phyloP scores from a whole-genome alignment of 2,329 filamentous ascomycete species.

The Nannizziopsis barbatae region DNA sequence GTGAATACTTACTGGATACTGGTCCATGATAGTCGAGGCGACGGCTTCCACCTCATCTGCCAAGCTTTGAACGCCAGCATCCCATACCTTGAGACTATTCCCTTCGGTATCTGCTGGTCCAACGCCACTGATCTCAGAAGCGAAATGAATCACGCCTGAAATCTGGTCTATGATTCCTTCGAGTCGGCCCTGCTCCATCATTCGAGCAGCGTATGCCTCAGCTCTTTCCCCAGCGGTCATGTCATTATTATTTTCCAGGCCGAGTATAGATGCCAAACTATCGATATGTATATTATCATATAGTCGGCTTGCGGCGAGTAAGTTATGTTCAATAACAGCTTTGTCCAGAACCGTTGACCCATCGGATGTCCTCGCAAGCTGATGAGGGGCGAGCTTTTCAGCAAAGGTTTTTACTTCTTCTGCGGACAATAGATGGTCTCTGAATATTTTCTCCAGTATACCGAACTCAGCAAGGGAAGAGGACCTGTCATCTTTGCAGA shows the following conservation, averaged over 20 bases:
- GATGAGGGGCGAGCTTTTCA: constrained; percentile 67
- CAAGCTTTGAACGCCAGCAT: constrained; percentile 72
- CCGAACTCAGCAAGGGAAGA: constrained; percentile 59
- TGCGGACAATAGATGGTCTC: constrained; percentile 70
- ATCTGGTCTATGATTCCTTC: constrained; percentile 91
- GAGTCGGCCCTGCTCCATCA: constrained; percentile 90
- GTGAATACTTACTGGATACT: constrained; percentile 55
- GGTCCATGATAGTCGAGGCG: constrained; percentile 65
- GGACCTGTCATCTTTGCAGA: constrained; percentile 89
- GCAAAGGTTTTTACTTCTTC: constrained; percentile 83
- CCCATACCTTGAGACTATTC: constrained; percentile 72
- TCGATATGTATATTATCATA: constrained; percentile 69
- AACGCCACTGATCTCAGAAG: constrained; percentile 56
- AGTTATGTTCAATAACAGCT: constrained; percentile 91
- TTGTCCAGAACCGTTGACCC: constrained; percentile 86
- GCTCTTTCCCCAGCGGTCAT: constrained; percentile 55
- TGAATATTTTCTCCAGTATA: constrained; percentile 95
- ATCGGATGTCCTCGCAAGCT: constrained; percentile 79
- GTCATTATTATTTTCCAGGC: constrained; percentile 47
- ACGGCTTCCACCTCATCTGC: constrained; percentile 85
- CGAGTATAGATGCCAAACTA: constrained; percentile 64
- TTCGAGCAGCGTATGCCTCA: constrained; percentile 81
- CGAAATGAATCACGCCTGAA: constrained; percentile 76
- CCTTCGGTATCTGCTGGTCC: constrained; percentile 53
- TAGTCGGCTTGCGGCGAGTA: constrained; percentile 69